Conservation (phyloP, 2,329 filamentous ascomycete genomes). For the Fusarium sp. region DNA sequence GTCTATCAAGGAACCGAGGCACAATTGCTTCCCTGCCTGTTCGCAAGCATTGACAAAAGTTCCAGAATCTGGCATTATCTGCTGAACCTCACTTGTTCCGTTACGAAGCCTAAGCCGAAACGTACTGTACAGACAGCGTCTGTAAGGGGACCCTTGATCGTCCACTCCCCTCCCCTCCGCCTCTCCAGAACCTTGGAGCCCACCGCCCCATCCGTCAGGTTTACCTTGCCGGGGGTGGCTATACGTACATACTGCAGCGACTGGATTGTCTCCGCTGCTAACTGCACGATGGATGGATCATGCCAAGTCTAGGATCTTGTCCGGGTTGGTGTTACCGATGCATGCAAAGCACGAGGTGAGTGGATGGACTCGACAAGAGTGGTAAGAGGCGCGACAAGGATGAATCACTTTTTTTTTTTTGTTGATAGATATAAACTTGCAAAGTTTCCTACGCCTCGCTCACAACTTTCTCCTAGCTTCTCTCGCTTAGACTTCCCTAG, state of each 20-base stretch:
- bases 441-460: constrained; percentile 30
- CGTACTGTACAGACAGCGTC: background rate
- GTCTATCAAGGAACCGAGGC: constrained; percentile 9
- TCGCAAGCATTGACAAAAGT: constrained; percentile 2
- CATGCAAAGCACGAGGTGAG: constrained; percentile 34
- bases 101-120: background rate
- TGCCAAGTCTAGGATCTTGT: constrained; percentile 34
- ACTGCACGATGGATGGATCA: constrained; percentile 24
- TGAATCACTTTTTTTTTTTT: constrained; percentile 35
- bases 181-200: constrained; percentile 12
- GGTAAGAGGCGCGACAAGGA: constrained; percentile 30
- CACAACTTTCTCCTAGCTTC: background rate
- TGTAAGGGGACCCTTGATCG: constrained; percentile 20
- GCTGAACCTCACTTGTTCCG: constrained; percentile 3
- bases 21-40: background rate
- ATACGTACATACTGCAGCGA: background rate
- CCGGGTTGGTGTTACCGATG: constrained; percentile 32
- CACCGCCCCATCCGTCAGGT: constrained; percentile 35
- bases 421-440: constrained; percentile 35
- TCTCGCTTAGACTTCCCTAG: constrained; percentile 5
- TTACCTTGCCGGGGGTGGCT: constrained; percentile 24
- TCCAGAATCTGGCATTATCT: constrained; percentile 2
- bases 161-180: constrained; percentile 2
- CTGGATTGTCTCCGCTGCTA: background rate
- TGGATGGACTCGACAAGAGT: constrained; percentile 29